Percentiles rank a stretch among this genome's conserved stretches.
Conservation (phyloP, 345 rosid species). For the Melastoma malabathricum region DNA sequence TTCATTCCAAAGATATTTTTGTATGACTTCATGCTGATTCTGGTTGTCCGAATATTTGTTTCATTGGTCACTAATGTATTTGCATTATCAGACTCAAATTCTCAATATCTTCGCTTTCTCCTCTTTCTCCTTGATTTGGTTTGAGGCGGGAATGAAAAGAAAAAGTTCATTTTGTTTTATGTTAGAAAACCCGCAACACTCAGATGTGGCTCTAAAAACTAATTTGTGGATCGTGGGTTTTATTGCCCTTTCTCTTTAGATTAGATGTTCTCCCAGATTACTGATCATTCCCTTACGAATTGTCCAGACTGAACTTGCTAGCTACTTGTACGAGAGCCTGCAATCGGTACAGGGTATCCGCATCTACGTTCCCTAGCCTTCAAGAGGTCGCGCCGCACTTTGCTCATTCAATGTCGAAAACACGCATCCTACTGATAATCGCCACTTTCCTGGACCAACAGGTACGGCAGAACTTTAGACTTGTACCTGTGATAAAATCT, state of each 20-base stretch:
- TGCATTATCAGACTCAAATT: too few relatives aligned
- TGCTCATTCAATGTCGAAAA: slow-evolving; percentile 84
- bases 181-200: too few relatives aligned
- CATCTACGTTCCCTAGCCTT: slow-evolving; percentile 84
- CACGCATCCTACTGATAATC: slow-evolving; percentile 76
- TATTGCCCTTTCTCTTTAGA: too few relatives aligned
- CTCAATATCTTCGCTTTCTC: not conserved
- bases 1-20: too few relatives aligned
- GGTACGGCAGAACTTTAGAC: slow-evolving; percentile 26
- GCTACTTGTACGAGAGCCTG: slow-evolving; percentile 64
- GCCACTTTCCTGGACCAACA: slow-evolving; percentile 90
- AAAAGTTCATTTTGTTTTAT: too few relatives aligned
- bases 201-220: too few relatives aligned
- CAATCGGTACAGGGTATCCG: slow-evolving; percentile 39
- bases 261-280: too few relatives aligned
- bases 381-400: slow-evolving; percentile 54
- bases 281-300: not conserved
- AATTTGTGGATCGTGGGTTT: too few relatives aligned
- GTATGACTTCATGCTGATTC: too few relatives aligned
- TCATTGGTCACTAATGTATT: too few relatives aligned
- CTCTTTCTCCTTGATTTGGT: slow-evolving; percentile 30
- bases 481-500: not conserved
- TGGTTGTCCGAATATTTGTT: too few relatives aligned
- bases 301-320: slow-evolving; percentile 50
- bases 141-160: slow-evolving; percentile 67